Evolutionary conservation across 495 filamentous ascomycete genomes (phyloP).

Genomic region (Trichoderma reesei): DNA sequence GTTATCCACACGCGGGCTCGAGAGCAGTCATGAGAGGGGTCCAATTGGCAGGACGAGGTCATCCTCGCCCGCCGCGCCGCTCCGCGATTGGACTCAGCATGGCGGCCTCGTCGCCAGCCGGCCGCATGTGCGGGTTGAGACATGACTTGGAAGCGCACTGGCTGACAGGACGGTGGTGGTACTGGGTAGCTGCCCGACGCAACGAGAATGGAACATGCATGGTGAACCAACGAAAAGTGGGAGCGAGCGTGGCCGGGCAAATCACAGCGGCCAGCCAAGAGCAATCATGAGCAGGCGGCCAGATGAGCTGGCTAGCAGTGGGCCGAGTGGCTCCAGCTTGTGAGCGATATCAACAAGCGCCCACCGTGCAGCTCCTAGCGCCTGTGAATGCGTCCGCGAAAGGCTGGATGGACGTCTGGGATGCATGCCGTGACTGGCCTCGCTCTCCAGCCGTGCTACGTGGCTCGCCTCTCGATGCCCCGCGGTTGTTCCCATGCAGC

Average conservation of each 20-base stretch:
- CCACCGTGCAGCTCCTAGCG: background rate
- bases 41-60: background rate
- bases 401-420: background rate
- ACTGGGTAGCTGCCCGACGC: background rate
- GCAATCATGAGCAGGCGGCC: conserved; percentile 5
- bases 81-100: background rate
- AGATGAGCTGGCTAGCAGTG: conserved; percentile 8
- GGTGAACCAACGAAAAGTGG: conserved; percentile 8
- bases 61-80: background rate
- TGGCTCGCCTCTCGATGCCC: conserved; percentile 12
- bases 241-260: background rate
- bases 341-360: conserved; percentile 6
- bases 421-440: background rate
- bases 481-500: conserved; percentile 5
- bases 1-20: background rate
- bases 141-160: conserved; percentile 2
- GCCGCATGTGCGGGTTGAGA: conserved; percentile 8
- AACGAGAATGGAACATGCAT: background rate
- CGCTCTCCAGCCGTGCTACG: conserved; percentile 7
- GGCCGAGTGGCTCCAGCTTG: conserved; percentile 5
- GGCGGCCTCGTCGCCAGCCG: conserved; percentile 1
- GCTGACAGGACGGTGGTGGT: background rate
- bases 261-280: background rate
- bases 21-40: background rate
- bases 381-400: conserved; percentile 1